These are phyloP conservation scores for Orbilia brochopaga DNA, from an alignment of 2,329 filamentous ascomycete genomes.

Conservation along the genomic window DNA sequence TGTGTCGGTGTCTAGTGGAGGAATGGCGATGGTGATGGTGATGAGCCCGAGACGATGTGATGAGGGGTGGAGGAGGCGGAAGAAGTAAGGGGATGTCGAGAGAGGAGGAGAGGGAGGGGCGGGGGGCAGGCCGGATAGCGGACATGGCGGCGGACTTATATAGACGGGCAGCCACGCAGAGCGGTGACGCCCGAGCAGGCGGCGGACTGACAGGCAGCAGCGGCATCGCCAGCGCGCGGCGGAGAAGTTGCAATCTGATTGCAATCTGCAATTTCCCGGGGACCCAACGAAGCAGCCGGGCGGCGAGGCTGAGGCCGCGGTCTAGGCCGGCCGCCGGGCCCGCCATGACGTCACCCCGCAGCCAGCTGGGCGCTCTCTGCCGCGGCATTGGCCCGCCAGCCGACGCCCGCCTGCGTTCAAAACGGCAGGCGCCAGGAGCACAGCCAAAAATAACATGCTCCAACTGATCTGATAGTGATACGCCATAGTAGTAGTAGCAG, in stretches of 20 bases:
- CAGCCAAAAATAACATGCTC: background rate
- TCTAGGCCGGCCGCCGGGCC: constrained; percentile 45
- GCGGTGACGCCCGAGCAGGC: too few species aligned
- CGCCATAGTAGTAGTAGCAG: too few species aligned
- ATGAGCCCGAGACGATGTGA: too few species aligned
- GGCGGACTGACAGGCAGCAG: too few species aligned
- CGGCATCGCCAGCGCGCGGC: too few species aligned
- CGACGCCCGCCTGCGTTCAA: constrained; percentile 16
- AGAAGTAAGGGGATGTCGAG: background rate
- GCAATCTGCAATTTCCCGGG: constrained; percentile 4
- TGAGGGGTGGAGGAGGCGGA: too few species aligned
- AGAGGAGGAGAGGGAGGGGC: background rate
- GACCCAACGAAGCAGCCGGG: too few species aligned
- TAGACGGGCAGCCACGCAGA: background rate
- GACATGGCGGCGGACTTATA: background rate
- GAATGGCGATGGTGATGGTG: constrained; percentile 1
- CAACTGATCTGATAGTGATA: too few species aligned
- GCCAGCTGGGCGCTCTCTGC: background rate
- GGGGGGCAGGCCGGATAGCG: too few species aligned
- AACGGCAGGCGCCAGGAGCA: constrained; percentile 18
- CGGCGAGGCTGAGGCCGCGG: background rate
- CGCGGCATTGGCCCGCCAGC: background rate
- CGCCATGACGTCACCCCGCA: constrained; percentile 41
- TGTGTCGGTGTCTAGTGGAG: too few species aligned
- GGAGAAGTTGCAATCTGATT: background rate